Evolutionary conservation across 495 filamentous ascomycete species (phyloP).

Genomic region (Peziza echinospora): DNA sequence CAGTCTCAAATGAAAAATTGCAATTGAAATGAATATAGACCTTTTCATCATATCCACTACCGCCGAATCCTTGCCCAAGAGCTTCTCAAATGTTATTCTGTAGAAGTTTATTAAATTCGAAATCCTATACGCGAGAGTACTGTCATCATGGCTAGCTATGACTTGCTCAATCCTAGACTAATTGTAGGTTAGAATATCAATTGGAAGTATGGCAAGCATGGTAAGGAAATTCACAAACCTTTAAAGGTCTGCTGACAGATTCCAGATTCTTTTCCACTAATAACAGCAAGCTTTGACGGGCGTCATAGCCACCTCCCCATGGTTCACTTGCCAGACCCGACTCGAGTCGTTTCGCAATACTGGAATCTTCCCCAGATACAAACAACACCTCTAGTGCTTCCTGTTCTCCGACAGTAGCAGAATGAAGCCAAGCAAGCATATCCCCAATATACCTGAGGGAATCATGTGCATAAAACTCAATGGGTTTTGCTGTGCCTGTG

Average conservation of each 20-base stretch:
- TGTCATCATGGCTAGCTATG: slow-evolving; percentile 77
- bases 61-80: slow-evolving; percentile 47
- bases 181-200: background rate
- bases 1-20: too few relatives aligned
- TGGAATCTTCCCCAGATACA: slow-evolving; percentile 56
- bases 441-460: slow-evolving; percentile 83
- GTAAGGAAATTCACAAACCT: too few relatives aligned
- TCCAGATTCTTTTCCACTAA: slow-evolving; percentile 68
- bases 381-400: slow-evolving; percentile 86
- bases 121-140: slow-evolving; percentile 70
- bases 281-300: slow-evolving; percentile 61
- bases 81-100: slow-evolving; percentile 53
- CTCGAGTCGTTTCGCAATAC: slow-evolving; percentile 59
- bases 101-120: slow-evolving; percentile 82
- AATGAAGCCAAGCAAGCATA: slow-evolving; percentile 95
- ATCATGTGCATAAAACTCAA: slow-evolving; percentile 84
- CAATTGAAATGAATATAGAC: too few relatives aligned
- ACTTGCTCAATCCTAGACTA: slow-evolving; percentile 55
- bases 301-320: slow-evolving; percentile 65
- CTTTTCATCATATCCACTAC: slow-evolving; percentile 43
- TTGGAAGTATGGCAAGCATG: background rate
- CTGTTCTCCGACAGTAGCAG: slow-evolving; percentile 74
- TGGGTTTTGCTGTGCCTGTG: slow-evolving; percentile 48
- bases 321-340: slow-evolving; percentile 70
- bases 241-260: slow-evolving; percentile 14